These are phyloP conservation scores for Aspergillus alliaceus DNA, from an alignment of 2,329 filamentous ascomycete species.

Conservation along the genomic window DNA sequence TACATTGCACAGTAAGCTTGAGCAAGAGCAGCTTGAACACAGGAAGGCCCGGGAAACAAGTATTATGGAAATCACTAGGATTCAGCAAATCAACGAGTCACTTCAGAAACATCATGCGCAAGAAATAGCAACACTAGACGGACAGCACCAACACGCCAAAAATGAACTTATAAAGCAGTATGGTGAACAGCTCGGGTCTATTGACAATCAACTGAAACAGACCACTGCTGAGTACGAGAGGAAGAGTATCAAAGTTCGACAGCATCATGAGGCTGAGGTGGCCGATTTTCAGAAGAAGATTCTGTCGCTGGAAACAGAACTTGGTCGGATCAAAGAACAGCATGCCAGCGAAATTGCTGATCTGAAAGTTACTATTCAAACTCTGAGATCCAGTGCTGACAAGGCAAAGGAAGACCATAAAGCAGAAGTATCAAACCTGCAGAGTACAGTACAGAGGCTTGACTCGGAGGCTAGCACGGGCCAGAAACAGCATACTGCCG, in stretches of 20 bases:
- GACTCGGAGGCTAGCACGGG: conserved; percentile 51
- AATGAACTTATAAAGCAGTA: conserved; percentile 45
- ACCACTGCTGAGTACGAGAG: conserved; percentile 42
- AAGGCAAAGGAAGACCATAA: conserved; percentile 62
- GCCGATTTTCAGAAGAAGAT: conserved; percentile 63
- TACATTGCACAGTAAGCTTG: conserved; percentile 55
- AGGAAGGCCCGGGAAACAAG: conserved; percentile 62
- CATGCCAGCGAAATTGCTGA: conserved; percentile 59
- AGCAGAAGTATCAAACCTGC: conserved; percentile 61
- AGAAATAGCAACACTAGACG: conserved; percentile 58
- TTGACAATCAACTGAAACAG: conserved; percentile 50
- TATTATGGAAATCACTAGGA: conserved; percentile 55
- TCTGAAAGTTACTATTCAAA: conserved; percentile 57
- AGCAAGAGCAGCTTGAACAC: conserved; percentile 74
- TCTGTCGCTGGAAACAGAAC: conserved; percentile 55
- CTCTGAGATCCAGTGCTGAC: conserved; percentile 51
- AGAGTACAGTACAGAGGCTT: conserved; percentile 59
- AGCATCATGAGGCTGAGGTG: conserved; percentile 59
- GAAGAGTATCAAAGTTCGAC: conserved; percentile 36
- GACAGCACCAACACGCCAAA: conserved; percentile 46
- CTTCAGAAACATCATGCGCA: conserved; percentile 70
- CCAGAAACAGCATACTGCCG: conserved; percentile 52
- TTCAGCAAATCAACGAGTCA: conserved; percentile 68
- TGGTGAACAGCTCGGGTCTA: conserved; percentile 48
- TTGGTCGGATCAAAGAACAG: conserved; percentile 50